Percentiles rank a stretch among this genome's conserved stretches.
These are phyloP conservation scores for Biancaea sappan DNA, from an alignment of 306 rosid genomes.

Conservation along the genomic window DNA sequence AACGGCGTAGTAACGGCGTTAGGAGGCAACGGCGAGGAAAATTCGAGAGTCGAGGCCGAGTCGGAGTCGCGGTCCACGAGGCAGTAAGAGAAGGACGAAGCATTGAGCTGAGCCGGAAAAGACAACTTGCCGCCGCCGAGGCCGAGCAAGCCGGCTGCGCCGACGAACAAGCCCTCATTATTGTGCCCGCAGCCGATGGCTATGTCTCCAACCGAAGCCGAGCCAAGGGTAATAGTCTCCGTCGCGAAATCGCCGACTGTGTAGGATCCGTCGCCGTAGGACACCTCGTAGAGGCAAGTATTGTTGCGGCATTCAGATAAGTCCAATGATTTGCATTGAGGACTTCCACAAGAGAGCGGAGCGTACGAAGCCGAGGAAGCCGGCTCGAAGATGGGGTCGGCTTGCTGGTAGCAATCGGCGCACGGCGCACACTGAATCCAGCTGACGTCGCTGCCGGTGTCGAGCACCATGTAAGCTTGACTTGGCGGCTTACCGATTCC, in stretches of 20 bases:
- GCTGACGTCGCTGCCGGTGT: conserved; percentile 96
- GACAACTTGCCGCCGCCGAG: conserved; percentile 84
- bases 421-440: conserved; percentile 96
- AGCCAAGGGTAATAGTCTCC: conserved; percentile 71
- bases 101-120: conserved; percentile 74
- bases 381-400: conserved; percentile 86
- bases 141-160: conserved; percentile 88
- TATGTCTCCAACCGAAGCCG: conserved; percentile 40
- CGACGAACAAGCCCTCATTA: conserved; percentile 84
- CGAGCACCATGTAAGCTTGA: conserved; percentile 72
- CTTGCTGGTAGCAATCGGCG: conserved; percentile 80
- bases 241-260: conserved; percentile 82
- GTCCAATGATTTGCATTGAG: conserved; percentile 70
- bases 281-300: conserved; percentile 82
- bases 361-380: conserved; percentile 57
- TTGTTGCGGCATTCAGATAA: conserved; percentile 72
- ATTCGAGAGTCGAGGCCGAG: conserved; percentile 75
- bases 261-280: conserved; percentile 95
- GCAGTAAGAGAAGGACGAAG: conserved; percentile 78
- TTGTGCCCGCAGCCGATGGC: conserved; percentile 89
- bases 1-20: conserved; percentile 71
- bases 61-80: conserved; percentile 89
- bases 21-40: conserved; percentile 54
- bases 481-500: conserved; percentile 83
- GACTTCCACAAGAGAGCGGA: conserved; percentile 53